phyloP scores from a whole-genome alignment of 306 rosid species.

The Calophaca sinica region DNA sequence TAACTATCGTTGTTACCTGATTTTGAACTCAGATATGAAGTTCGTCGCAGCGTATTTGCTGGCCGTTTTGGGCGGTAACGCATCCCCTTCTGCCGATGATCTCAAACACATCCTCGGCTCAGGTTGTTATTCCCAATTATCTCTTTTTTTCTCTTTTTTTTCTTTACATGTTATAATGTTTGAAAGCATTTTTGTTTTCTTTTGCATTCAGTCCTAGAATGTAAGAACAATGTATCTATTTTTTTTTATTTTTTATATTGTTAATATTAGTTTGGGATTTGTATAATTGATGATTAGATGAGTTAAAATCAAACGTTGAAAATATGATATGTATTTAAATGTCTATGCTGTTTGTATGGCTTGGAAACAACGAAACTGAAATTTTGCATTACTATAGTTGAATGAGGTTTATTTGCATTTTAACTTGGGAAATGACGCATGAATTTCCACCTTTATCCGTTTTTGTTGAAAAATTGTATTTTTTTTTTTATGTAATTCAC shows the following conservation, averaged over 20 bases:
- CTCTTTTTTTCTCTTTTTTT: background rate
- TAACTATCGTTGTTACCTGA: slow-evolving; percentile 8
- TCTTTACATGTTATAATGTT: background rate
- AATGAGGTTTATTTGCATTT: slow-evolving; percentile 15
- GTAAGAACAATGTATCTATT: background rate
- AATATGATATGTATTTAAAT: background rate
- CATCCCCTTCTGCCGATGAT: slow-evolving; percentile 58
- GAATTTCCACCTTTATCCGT: background rate
- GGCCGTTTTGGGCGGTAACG: slow-evolving; percentile 82
- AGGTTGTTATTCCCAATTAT: slow-evolving; percentile 41
- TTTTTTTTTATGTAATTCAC: background rate
- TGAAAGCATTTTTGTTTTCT: background rate
- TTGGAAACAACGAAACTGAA: background rate
- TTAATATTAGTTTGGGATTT: background rate
- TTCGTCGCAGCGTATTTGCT: slow-evolving; percentile 72
- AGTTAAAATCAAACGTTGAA: background rate
- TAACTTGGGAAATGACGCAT: background rate
- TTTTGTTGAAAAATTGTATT: background rate
- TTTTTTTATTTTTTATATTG: background rate
- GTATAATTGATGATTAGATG: background rate
- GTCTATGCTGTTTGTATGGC: background rate
- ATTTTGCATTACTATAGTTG: background rate
- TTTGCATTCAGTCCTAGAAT: background rate
- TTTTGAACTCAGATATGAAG: slow-evolving; percentile 68
- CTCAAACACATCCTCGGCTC: slow-evolving; percentile 63